Conservation (phyloP, 345 rosid genomes). For the Garcia nutans region DNA sequence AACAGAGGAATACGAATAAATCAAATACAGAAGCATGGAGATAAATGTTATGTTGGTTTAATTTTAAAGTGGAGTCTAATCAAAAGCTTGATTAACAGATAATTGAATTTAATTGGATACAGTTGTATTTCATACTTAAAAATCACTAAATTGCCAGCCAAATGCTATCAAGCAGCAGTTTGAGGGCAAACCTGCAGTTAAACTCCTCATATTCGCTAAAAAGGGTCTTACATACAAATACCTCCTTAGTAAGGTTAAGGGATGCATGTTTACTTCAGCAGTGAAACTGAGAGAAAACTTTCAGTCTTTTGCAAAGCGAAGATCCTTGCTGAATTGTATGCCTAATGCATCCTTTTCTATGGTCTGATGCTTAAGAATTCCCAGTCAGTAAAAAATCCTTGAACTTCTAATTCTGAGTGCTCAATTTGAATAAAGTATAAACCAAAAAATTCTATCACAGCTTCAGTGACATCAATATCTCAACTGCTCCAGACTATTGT, state of each 20-base stretch:
- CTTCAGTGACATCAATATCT: neutral
- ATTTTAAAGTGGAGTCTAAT: neutral
- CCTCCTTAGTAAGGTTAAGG: neutral
- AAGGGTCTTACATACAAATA: too few species aligned
- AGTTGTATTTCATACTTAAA: neutral
- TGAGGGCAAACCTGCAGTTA: neutral
- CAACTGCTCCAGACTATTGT: constrained; percentile 64
- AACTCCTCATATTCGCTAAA: too few species aligned
- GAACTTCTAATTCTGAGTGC: neutral
- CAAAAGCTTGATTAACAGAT: neutral
- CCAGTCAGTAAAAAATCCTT: neutral
- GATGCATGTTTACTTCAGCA: neutral
- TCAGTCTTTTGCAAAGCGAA: neutral
- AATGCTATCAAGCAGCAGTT: neutral
- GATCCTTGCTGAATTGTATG: neutral
- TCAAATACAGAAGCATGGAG: neutral
- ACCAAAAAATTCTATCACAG: neutral
- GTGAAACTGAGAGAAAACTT: too few species aligned
- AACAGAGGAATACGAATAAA: neutral
- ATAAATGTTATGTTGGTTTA: neutral
- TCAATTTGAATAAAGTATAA: neutral
- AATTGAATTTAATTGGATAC: neutral
- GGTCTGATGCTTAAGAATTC: neutral
- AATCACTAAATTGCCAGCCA: neutral
- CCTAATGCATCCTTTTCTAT: neutral